phyloP scores from a whole-genome alignment of 2,329 filamentous ascomycete species.

The Neoscytalidium dimidiatum region DNA sequence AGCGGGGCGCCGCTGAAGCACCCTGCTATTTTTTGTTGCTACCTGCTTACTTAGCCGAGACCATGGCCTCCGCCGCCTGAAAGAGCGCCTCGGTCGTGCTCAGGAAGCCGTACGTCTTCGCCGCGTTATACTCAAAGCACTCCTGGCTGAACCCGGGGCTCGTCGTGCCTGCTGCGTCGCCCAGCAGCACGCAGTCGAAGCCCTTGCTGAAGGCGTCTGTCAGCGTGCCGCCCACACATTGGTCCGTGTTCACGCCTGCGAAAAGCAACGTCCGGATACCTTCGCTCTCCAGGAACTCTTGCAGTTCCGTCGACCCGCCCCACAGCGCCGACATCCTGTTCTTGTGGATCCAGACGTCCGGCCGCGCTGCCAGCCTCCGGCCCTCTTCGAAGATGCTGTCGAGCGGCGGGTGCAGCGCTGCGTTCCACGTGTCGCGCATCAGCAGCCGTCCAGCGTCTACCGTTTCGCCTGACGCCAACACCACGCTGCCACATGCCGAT shows the following conservation, averaged over 20 bases:
- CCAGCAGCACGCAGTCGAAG: slow-evolving; percentile 45
- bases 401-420: slow-evolving; percentile 42
- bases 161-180: slow-evolving; percentile 44
- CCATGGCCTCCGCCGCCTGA: slow-evolving; percentile 25
- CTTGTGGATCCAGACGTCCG: slow-evolving; percentile 41
- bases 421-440: slow-evolving; percentile 45
- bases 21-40: too few relatives aligned
- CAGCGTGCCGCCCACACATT: slow-evolving; percentile 45
- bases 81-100: slow-evolving; percentile 37
- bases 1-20: neutral
- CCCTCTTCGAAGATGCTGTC: slow-evolving; percentile 33
- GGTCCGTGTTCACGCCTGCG: slow-evolving; percentile 46
- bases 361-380: slow-evolving; percentile 17
- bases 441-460: slow-evolving; percentile 38
- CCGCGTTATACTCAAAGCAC: slow-evolving; percentile 43
- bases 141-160: slow-evolving; percentile 41
- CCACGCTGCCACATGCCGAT: slow-evolving; percentile 27
- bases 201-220: slow-evolving; percentile 45
- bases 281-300: slow-evolving; percentile 40
- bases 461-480: slow-evolving; percentile 25
- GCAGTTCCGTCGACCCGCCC: slow-evolving; percentile 35
- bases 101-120: slow-evolving; percentile 44
- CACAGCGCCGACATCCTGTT: slow-evolving; percentile 46
- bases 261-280: slow-evolving; percentile 44
- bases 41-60: neutral